A percentile compares a stretch with the other conserved stretches of the same genome.
Conservation (phyloP, 1,284 basidiomycete genomes). For the Wolfiporia cocos region DNA sequence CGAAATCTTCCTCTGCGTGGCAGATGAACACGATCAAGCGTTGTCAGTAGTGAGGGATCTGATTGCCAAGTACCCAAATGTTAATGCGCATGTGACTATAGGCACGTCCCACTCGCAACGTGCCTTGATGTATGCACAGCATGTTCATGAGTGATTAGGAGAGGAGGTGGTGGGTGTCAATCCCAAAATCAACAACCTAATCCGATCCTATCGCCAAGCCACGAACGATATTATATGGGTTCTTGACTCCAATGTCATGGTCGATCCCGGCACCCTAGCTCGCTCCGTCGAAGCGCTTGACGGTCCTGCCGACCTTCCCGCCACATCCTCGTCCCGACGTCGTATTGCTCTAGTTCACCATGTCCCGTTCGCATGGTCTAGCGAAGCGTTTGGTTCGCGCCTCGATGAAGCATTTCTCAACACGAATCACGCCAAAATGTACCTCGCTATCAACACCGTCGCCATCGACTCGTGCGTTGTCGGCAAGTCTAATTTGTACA, state of each 20-base stretch:
- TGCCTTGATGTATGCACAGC: constrained; percentile 2
- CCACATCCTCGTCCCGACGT: constrained; percentile 20
- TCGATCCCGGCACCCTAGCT: constrained; percentile 76
- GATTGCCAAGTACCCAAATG: constrained; percentile 67
- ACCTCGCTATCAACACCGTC: constrained; percentile 88
- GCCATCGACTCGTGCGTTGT: constrained; percentile 94
- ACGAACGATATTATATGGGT: constrained; percentile 93
- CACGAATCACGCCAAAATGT: constrained; percentile 99
- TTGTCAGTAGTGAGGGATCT: constrained; percentile 73
- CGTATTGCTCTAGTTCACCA: constrained; percentile 91
- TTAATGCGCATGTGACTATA: constrained; percentile 68
- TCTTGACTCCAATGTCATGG: constrained; percentile 89
- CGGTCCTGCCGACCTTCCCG: constrained; percentile 28
- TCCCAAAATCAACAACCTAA: constrained; percentile 97
- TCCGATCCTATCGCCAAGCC: constrained; percentile 78
- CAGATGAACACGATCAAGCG: constrained; percentile 79
- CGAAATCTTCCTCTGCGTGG: constrained; percentile 85
- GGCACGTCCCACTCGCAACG: too few relatives aligned
- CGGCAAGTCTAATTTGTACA: constrained; percentile 95
- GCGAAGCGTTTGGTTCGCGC: constrained; percentile 69
- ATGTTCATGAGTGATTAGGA: constrained; percentile 29
- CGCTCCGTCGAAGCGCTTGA: constrained; percentile 78
- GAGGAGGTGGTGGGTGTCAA: constrained; percentile 84
- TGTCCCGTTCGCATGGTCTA: constrained; percentile 85
- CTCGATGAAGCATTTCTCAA: constrained; percentile 95